Conservation (phyloP, 352 stramenopile genomes). For the Phytophthora colocasiae region DNA sequence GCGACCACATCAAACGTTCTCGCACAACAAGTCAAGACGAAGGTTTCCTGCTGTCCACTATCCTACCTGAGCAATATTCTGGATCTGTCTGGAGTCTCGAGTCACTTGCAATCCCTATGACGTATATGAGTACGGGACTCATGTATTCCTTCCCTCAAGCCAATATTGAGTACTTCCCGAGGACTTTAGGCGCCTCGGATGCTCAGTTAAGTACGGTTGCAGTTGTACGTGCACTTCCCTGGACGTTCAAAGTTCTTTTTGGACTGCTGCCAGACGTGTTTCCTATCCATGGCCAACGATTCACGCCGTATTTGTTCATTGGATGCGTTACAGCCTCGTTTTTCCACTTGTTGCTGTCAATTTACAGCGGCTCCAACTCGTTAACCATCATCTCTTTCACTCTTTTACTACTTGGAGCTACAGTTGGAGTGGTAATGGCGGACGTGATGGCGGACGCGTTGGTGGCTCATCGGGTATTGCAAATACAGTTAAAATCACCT, state of each 20-base stretch:
- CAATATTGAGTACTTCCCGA: conserved; percentile 81
- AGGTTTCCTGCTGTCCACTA: conserved; percentile 24
- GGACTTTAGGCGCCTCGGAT: conserved; percentile 63
- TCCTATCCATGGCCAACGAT: conserved; percentile 59
- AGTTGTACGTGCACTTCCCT: conserved; percentile 75
- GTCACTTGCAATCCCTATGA: conserved; percentile 74
- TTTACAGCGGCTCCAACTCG: conserved; percentile 35
- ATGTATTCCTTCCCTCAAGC: conserved; percentile 72
- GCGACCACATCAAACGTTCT: conserved; percentile 30
- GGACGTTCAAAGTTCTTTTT: conserved; percentile 85
- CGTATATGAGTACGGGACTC: conserved; percentile 80
- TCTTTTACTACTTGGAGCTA: conserved; percentile 70
- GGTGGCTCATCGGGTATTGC: conserved; percentile 68
- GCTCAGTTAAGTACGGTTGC: conserved; percentile 76
- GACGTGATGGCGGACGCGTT: conserved; percentile 86
- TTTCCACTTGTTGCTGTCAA: conserved; percentile 62
- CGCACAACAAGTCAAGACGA: conserved; percentile 35
- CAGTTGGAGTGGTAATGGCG: conserved; percentile 80
- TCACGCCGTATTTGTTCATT: conserved; percentile 82
- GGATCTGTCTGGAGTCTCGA: conserved; percentile 60
- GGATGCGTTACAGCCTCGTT: conserved; percentile 64
- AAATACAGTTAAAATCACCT: conserved; percentile 18
- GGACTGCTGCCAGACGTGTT: conserved; percentile 73
- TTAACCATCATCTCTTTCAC: conserved; percentile 71
- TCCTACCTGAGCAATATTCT: conserved; percentile 28